Conservation (phyloP, 495 filamentous ascomycete species). For the Antarctomyces pellizariae region DNA sequence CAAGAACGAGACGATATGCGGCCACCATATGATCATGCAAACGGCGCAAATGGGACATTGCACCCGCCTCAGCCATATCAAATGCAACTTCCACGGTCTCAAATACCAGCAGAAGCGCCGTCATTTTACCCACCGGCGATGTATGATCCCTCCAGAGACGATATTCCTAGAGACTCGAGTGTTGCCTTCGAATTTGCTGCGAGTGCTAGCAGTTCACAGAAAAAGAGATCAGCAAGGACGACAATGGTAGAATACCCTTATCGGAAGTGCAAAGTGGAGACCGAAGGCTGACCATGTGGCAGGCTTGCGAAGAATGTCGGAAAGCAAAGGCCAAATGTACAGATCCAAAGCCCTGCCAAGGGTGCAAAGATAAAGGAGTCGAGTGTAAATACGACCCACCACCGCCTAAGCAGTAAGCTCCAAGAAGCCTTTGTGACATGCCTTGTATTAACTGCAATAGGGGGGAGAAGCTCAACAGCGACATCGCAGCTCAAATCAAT, state of each 20-base stretch:
- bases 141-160: constrained; percentile 19
- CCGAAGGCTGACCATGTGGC: constrained; percentile 10
- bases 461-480: constrained; percentile 26
- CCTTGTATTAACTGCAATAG: constrained; percentile 13
- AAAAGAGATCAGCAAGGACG: neutral
- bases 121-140: constrained; percentile 18
- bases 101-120: constrained; percentile 19
- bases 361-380: constrained; percentile 29
- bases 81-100: constrained; percentile 19
- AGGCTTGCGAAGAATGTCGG: constrained; percentile 47
- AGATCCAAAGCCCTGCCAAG: constrained; percentile 35
- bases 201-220: neutral
- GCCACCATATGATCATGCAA: constrained; percentile 15
- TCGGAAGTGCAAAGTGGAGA: constrained; percentile 7
- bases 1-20: constrained; percentile 3
- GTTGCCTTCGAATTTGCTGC: neutral
- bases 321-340: constrained; percentile 50
- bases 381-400: constrained; percentile 43
- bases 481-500: constrained; percentile 20
- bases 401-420: constrained; percentile 38
- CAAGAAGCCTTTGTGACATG: neutral
- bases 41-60: constrained; percentile 11
- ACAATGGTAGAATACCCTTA: neutral
- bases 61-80: constrained; percentile 14
- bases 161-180: too few relatives aligned